A percentile compares a stretch with the other conserved stretches of the same genome.
These are phyloP conservation scores for Lipomyces yamadae DNA, from an alignment of 805 yeast genomes.

Conservation along the genomic window DNA sequence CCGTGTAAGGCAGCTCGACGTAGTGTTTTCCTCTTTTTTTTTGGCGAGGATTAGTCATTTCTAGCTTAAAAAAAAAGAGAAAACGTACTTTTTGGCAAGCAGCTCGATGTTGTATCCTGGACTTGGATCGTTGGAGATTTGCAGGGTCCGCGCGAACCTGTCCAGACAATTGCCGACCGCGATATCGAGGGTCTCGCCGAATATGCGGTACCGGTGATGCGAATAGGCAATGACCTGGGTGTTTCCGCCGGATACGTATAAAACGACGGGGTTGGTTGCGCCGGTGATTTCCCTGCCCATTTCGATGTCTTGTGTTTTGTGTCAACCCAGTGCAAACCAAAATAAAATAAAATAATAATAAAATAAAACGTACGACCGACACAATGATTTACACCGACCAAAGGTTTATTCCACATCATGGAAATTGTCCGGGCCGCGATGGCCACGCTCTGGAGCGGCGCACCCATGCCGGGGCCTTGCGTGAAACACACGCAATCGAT, in stretches of 20 bases:
- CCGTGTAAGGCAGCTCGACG: constrained; percentile 90
- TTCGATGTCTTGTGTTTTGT: constrained; percentile 70
- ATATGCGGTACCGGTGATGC: constrained; percentile 90
- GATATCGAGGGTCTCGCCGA: constrained; percentile 97
- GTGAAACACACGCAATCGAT: constrained; percentile 79
- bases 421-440: constrained; percentile 87
- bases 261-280: constrained; percentile 95
- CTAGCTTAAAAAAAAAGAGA: constrained; percentile 29
- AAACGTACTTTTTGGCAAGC: constrained; percentile 71
- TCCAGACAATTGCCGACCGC: constrained; percentile 98
- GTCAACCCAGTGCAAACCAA: too few relatives aligned
- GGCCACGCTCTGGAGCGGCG: constrained; percentile 92
- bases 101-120: constrained; percentile 98
- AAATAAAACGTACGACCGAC: constrained; percentile 73
- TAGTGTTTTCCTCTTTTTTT: constrained; percentile 50
- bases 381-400: constrained; percentile 96
- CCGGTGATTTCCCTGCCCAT: constrained; percentile 99
- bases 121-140: constrained; percentile 89
- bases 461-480: constrained; percentile 99
- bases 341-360: too few relatives aligned
- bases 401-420: constrained; percentile 78
- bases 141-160: constrained; percentile 88
- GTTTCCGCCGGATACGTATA: constrained; percentile 97
- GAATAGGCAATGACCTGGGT: constrained; percentile 98
- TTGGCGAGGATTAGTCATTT: neutral